Conservation (phyloP, 2,329 filamentous ascomycete genomes). For the Penicillium sp. region DNA sequence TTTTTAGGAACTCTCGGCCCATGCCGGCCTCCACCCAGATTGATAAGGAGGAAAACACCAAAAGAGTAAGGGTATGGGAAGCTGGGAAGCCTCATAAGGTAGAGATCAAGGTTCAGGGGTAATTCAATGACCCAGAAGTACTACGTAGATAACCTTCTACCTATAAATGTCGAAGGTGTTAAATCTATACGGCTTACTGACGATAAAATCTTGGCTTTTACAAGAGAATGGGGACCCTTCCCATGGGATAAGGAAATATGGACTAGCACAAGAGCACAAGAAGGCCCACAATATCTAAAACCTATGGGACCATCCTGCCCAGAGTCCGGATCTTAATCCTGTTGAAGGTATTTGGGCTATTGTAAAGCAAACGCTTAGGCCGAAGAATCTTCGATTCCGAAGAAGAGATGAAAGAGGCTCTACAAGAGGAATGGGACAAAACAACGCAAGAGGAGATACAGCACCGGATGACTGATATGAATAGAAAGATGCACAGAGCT, state of each 20-base stretch:
- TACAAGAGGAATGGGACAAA: neutral
- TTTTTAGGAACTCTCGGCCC: conserved; percentile 4
- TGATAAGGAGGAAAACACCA: conserved; percentile 1
- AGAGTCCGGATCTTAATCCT: conserved; percentile 9
- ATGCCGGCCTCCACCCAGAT: neutral
- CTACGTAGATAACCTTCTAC: conserved; percentile 12
- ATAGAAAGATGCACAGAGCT: conserved; percentile 1
- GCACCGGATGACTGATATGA: conserved; percentile 1
- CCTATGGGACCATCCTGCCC: conserved; percentile 12
- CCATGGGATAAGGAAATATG: conserved; percentile 12
- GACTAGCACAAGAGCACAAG: conserved; percentile 13
- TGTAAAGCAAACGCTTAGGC: conserved; percentile 7
- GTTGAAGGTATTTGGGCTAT: conserved; percentile 11
- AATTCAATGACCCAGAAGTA: conserved; percentile 13
- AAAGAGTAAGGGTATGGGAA: conserved; percentile 13
- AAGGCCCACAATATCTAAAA: conserved; percentile 12
- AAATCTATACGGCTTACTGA: conserved; percentile 13
- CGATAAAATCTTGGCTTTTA: conserved; percentile 13
- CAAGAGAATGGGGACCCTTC: conserved; percentile 10
- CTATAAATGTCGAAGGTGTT: conserved; percentile 12
- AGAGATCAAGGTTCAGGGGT: conserved; percentile 9
- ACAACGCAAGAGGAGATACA: neutral
- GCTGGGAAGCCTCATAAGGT: conserved; percentile 12
- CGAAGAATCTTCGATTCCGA: conserved; percentile 1
- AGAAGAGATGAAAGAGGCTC: conserved; percentile 3